phyloP scores from a whole-genome alignment of 805 yeast species.

The Nakazawaea ernobii region DNA sequence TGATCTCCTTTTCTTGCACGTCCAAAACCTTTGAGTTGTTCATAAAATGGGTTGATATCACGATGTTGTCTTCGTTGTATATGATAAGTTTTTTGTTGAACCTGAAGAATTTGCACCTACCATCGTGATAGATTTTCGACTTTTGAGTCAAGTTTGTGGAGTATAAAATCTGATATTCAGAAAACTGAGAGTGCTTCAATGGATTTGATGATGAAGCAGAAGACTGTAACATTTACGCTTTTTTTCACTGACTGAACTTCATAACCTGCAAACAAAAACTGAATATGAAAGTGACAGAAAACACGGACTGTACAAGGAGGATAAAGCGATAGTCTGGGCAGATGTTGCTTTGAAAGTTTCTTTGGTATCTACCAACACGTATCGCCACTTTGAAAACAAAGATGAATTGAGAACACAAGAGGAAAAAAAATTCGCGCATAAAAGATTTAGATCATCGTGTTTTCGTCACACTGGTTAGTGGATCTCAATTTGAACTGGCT shows the following conservation, averaged over 20 bases:
- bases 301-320: neutral
- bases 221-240: neutral
- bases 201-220: conserved; percentile 8
- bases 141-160: conserved; percentile 40
- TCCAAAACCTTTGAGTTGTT: conserved; percentile 18
- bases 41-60: conserved; percentile 25
- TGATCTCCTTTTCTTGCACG: conserved; percentile 16
- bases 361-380: neutral
- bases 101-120: conserved; percentile 37
- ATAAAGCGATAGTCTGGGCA: neutral
- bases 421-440: too few species aligned
- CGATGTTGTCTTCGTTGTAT: conserved; percentile 25
- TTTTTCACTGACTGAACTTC: neutral
- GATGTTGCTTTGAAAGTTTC: neutral
- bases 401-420: too few species aligned
- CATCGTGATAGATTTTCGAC: conserved; percentile 49
- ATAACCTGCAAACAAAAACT: neutral
- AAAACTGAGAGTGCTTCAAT: conserved; percentile 32
- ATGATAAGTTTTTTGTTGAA: conserved; percentile 44
- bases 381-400: too few species aligned
- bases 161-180: conserved; percentile 41
- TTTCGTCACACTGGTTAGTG: too few species aligned
- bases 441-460: too few species aligned
- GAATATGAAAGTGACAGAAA: too few species aligned
- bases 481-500: too few species aligned